phyloP scores from a whole-genome alignment of 148 eudicot species.

The Agrostemma githago region DNA sequence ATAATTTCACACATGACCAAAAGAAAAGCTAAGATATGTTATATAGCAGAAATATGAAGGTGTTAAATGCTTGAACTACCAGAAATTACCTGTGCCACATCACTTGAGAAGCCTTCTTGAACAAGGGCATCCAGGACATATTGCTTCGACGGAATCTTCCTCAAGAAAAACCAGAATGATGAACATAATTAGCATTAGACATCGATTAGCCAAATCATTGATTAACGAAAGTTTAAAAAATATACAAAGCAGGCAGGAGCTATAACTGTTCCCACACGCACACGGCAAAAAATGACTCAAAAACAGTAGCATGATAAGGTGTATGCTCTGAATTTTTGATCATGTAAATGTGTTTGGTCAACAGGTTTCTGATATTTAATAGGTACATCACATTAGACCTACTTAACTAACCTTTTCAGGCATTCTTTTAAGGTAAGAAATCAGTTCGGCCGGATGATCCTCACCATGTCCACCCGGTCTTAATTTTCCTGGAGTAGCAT shows the following conservation, averaged over 20 bases:
- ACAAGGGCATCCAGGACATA: conserved; percentile 60
- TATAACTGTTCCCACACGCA: not conserved
- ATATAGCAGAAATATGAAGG: not conserved
- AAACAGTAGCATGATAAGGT: not conserved
- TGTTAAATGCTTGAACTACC: not conserved
- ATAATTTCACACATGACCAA: not conserved
- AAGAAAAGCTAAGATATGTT: conserved; percentile 6
- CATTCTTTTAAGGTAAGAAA: conserved; percentile 53
- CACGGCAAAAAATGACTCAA: not conserved
- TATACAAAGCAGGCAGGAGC: not conserved
- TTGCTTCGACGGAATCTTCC: conserved; percentile 73
- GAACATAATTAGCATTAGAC: not conserved
- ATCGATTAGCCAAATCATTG: not conserved
- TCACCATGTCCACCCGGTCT: conserved; percentile 80
- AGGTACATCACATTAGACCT: conserved; percentile 1
- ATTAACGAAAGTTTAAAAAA: conserved; percentile 8
- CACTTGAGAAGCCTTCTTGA: conserved; percentile 69
- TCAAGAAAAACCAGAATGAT: conserved; percentile 23
- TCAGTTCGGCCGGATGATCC: conserved; percentile 85
- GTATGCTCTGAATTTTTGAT: not conserved
- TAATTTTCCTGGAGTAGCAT: conserved; percentile 92
- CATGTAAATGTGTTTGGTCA: not conserved
- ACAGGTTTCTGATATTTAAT: conserved; percentile 1
- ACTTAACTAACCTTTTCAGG: conserved; percentile 57
- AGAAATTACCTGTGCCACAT: conserved; percentile 73